A percentile compares a stretch with the other conserved stretches of the same genome.
These are phyloP conservation scores for Candida maesae DNA, from an alignment of 805 yeast species.

Conservation along the genomic window DNA sequence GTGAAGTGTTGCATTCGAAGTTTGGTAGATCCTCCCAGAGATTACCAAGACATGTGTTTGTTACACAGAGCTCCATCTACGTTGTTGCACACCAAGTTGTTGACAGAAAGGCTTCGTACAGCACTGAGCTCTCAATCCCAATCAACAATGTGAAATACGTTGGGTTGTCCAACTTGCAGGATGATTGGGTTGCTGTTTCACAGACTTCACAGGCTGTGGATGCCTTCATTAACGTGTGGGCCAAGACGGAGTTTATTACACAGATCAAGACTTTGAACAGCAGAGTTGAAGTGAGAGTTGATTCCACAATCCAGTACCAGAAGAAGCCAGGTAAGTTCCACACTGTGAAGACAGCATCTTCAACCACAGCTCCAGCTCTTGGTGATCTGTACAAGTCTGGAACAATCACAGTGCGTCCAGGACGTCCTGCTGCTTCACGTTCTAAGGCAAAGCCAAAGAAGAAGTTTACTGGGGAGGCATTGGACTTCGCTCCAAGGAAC, in stretches of 20 bases:
- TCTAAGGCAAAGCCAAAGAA: conserved; percentile 76
- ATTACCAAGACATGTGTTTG: conserved; percentile 64
- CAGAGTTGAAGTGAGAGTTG: conserved; percentile 59
- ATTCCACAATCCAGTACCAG: conserved; percentile 71
- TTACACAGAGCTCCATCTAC: conserved; percentile 60
- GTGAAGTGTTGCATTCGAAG: conserved; percentile 77
- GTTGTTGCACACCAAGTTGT: conserved; percentile 71
- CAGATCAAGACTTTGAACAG: conserved; percentile 62
- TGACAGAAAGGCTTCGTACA: conserved; percentile 55
- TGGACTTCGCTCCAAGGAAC: conserved; percentile 30
- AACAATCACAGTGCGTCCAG: conserved; percentile 74
- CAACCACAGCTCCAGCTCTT: conserved; percentile 57
- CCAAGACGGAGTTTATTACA: conserved; percentile 86
- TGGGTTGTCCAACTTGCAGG: conserved; percentile 72
- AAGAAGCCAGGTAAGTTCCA: conserved; percentile 87
- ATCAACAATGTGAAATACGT: conserved; percentile 56
- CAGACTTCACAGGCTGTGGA: conserved; percentile 52
- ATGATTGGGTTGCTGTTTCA: conserved; percentile 81
- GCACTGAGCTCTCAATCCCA: conserved; percentile 61
- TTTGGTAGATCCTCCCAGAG: conserved; percentile 91
- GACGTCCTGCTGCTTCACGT: conserved; percentile 68
- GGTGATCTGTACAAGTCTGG: conserved; percentile 86
- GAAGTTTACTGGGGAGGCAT: conserved; percentile 25
- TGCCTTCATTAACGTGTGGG: conserved; percentile 69
- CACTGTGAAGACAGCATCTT: conserved; percentile 62